Evolutionary conservation across 257 asterid species (phyloP), one percentile per base, ranked within the genome.

Genomic region (Sherardia arvensis): DNA sequence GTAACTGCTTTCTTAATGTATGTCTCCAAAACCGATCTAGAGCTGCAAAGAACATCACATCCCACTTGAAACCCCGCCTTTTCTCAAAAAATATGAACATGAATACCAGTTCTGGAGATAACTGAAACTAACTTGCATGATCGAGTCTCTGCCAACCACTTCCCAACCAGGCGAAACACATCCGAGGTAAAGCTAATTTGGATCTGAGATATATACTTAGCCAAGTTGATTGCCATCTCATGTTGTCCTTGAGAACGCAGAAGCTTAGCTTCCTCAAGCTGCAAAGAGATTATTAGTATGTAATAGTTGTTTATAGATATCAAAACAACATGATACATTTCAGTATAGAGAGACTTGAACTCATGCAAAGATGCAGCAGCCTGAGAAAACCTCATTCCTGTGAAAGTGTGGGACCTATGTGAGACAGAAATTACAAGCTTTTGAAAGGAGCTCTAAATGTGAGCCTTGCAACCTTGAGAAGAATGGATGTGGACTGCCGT

Each of bases 181-280:
- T n/a, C n/a, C n/a, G n/a, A n/a, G n/a, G n/a, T n/a, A n/a, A n/a
- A n/a, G n/a, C n/a, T 18, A 73, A 69, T 64, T 76, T 59, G 85
- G 64, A 77, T 85, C 76, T 83, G 85, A n/a, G 92, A 83, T 73
- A 88, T 81, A 76, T 86, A 83, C 74, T 83, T 88, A 30, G 98
- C 97, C 53, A 91, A 97, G 84, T 83, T 85, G 83, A 91, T 83
- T 20, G 95, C 98, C 88, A 87, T 81, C 80, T 88, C 92, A 82
- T 82, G 87, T 84, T 88, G 96, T 70, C 96, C 96, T 79, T 88
- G 98, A 65, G 95, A 87, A 53, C 98, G 94, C 47, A 91, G 91
- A 78, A 88, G 92, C 84, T 87, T 86, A 64, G 98, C 98, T 80
- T 91, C 98, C 78, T 91, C 97, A 71, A 91, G 84, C 98, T 91